Conservation (phyloP, 345 rosid species). For the Rhodamnia argentea region DNA sequence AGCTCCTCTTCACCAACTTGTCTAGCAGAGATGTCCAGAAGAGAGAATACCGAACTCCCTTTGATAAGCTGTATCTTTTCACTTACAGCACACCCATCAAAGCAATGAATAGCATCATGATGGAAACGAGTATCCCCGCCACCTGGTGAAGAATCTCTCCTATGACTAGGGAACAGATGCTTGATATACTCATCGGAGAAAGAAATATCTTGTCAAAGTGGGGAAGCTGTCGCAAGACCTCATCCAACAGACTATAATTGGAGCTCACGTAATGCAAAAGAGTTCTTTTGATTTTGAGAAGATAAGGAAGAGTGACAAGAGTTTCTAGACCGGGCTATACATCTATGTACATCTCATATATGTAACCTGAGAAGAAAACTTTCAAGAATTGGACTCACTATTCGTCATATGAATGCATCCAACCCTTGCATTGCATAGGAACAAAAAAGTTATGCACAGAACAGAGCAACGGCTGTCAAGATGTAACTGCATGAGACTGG, state of each 20-base stretch:
- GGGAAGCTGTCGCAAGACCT: neutral
- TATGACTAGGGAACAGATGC: neutral
- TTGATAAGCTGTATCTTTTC: neutral
- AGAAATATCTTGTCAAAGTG: neutral
- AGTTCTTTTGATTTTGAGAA: neutral
- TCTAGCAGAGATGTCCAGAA: neutral
- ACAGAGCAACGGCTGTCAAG: neutral
- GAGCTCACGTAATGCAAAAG: neutral
- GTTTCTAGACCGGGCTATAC: neutral
- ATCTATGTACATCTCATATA: neutral
- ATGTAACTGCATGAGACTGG: neutral
- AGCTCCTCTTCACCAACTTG: neutral
- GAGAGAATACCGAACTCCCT: neutral
- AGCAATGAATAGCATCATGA: neutral
- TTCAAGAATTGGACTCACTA: neutral
- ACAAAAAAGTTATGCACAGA: neutral
- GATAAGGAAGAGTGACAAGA: neutral
- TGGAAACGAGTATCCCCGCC: neutral
- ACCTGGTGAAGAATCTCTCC: neutral
- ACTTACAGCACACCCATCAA: neutral
- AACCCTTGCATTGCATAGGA: neutral
- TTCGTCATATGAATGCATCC: neutral
- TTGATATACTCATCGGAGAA: neutral
- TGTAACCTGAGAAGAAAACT: neutral
- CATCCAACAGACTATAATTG: neutral